A percentile compares a stretch with the other conserved stretches of the same genome.
Conservation (phyloP, 2,329 filamentous ascomycete genomes). For the Xylaria sp. region DNA sequence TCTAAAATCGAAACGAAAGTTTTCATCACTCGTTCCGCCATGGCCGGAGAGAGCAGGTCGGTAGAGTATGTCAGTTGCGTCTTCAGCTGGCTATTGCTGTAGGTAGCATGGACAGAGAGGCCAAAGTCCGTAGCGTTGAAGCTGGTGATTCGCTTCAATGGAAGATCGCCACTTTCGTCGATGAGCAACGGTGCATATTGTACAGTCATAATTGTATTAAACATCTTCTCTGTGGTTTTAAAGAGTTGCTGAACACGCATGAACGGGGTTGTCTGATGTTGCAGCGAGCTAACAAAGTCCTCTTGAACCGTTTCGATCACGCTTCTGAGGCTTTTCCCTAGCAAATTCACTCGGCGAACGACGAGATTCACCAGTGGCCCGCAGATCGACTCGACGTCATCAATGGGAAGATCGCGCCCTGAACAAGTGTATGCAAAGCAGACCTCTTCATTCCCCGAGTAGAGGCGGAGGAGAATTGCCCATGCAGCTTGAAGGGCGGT, state of each 20-base stretch:
- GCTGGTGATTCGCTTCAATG: constrained; percentile 7
- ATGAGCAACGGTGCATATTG: constrained; percentile 24
- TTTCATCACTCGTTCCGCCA: constrained; percentile 24
- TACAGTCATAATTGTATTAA: constrained; percentile 27
- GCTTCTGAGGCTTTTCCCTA: constrained; percentile 8
- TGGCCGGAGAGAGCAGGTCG: constrained; percentile 4
- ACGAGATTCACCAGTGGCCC: constrained; percentile 23
- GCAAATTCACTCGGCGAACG: constrained; percentile 13
- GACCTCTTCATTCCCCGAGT: constrained; percentile 22
- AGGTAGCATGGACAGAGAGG: constrained; percentile 16
- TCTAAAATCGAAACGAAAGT: constrained; percentile 20
- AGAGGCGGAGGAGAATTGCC: constrained; percentile 23
- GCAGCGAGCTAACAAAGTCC: constrained; percentile 20
- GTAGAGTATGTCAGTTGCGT: constrained; percentile 19
- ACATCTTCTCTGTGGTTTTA: constrained; percentile 21
- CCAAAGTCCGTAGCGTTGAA: constrained; percentile 22
- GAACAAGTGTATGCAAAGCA: constrained; percentile 24
- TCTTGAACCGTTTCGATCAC: constrained; percentile 20
- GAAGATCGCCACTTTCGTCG: constrained; percentile 18
- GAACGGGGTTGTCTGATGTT: constrained; percentile 20
- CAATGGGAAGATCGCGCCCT: constrained; percentile 19
- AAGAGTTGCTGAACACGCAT: constrained; percentile 22
- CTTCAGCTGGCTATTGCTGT: constrained; percentile 7
- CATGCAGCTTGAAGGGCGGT: constrained; percentile 18
- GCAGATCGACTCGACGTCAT: constrained; percentile 22